Base-by-base conservation (phyloP, 352 stramenopile species). In the Pythium insidiosum region DNA sequence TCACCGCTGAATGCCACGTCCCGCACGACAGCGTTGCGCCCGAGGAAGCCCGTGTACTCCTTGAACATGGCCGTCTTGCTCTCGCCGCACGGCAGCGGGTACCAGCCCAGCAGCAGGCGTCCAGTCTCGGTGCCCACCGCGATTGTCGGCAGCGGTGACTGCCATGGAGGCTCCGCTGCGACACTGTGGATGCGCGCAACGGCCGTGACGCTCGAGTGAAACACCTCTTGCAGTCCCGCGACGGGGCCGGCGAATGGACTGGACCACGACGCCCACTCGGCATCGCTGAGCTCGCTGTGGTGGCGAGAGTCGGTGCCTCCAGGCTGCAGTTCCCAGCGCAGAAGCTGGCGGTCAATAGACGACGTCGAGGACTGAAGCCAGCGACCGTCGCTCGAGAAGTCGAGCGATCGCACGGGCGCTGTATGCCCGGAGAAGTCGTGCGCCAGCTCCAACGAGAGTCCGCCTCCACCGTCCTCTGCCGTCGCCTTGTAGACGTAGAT, bases 301-400 rank as follows among this genome's bases (percentile, higher is more conserved):
- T 35, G 38, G 0, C 35, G 7, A 3, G 42, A 52, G 31, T 77
- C 54, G 25, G 43, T 19, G 6, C 45, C 18, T 6, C 60, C 42
- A 5, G 56, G 39, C 4, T 51, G 38, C 0, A 88, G 48, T 45
- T 59, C 24, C 82, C 84, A 95, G 1, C 76, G 78, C 33, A 94
- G 42, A 0, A 93, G 36, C 43, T 95, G 75, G 33, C 51, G 57
- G 23, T 74, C 68, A 0, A 58, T 46, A n/a, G 66, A 66, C 1
- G 60, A 72, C 0, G 66, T 89, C 0, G 71, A 66, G 10, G 73
- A 85, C 36, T 86, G 77, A 11, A 95, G 51, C 61, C 77, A 88
- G 11, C 55, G 39, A 2, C 57, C 56, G 39, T 87, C 61, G 3
- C 64, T 18, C 2, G 68, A 83, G 30, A 86, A 95, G 39, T 94